A percentile compares a stretch with the other conserved stretches of the same genome.
Evolutionary conservation across 2,329 filamentous ascomycete species (phyloP).

Genomic region (Phoma sp.): DNA sequence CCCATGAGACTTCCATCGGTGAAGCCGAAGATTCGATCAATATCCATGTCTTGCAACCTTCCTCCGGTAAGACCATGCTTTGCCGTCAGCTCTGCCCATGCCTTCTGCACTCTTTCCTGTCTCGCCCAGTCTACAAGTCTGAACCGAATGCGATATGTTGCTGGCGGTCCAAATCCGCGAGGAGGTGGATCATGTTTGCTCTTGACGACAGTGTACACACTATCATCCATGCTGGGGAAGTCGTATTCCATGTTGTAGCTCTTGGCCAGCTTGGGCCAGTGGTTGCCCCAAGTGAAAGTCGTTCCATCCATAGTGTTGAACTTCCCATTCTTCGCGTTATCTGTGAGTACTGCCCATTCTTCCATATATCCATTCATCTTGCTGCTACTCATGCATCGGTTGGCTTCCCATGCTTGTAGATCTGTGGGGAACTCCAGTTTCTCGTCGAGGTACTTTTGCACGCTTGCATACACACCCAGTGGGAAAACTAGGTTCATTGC

Average conservation of each 20-base stretch:
- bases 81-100: conserved; percentile 54
- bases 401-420: conserved; percentile 52
- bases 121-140: conserved; percentile 56
- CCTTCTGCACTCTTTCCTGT: conserved; percentile 49
- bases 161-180: conserved; percentile 52
- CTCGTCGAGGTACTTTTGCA: conserved; percentile 51
- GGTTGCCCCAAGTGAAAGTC: conserved; percentile 55
- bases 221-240: conserved; percentile 30
- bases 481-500: conserved; percentile 59
- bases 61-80: conserved; percentile 50
- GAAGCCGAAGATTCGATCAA: conserved; percentile 56
- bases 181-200: conserved; percentile 39
- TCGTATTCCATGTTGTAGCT: conserved; percentile 53
- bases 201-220: conserved; percentile 19
- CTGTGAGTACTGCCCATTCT: conserved; percentile 58
- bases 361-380: conserved; percentile 58
- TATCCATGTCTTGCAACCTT: conserved; percentile 49
- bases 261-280: conserved; percentile 55
- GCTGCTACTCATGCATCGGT: conserved; percentile 52
- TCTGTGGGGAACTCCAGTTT: conserved; percentile 55
- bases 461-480: conserved; percentile 58
- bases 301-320: conserved; percentile 58
- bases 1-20: conserved; percentile 50
- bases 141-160: conserved; percentile 49
- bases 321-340: conserved; percentile 51